phyloP scores from a whole-genome alignment of 495 filamentous ascomycete genomes.

The Cercophora samala region DNA sequence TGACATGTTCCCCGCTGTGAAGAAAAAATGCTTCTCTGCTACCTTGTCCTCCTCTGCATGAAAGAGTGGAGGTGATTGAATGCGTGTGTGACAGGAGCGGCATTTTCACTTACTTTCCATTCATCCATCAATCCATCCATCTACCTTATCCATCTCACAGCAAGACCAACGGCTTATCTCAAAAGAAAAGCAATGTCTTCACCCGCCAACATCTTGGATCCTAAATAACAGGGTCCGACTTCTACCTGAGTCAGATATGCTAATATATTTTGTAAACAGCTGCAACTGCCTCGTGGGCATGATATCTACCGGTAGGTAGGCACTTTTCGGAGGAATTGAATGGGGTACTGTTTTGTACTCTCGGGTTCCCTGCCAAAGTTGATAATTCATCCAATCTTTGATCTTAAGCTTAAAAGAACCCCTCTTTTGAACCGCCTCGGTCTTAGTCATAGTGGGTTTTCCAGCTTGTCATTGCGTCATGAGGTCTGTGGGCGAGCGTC shows the following conservation, averaged over 20 bases:
- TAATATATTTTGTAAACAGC: no score
- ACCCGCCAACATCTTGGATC: background rate
- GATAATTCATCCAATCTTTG: constrained; percentile 2
- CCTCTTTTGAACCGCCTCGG: background rate
- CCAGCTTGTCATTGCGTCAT: constrained; percentile 14
- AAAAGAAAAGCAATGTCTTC: background rate
- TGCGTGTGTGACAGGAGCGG: background rate
- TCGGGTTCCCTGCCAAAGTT: background rate
- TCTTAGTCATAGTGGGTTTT: constrained; percentile 18
- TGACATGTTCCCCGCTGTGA: background rate
- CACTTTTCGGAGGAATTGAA: no score
- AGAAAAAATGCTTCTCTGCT: background rate
- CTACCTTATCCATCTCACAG: background rate
- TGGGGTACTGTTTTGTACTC: background rate
- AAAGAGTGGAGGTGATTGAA: background rate
- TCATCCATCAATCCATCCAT: background rate
- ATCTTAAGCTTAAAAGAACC: constrained; percentile 1
- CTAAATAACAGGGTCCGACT: no score
- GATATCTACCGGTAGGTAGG: no score
- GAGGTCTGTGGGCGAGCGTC: background rate
- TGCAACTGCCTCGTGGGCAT: no score
- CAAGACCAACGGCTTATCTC: background rate
- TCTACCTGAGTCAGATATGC: no score
- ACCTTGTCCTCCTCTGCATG: background rate
- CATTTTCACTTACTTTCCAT: background rate